Conservation (phyloP, 1,139 yeast genomes). For the Lodderomyces jiufengensis region DNA sequence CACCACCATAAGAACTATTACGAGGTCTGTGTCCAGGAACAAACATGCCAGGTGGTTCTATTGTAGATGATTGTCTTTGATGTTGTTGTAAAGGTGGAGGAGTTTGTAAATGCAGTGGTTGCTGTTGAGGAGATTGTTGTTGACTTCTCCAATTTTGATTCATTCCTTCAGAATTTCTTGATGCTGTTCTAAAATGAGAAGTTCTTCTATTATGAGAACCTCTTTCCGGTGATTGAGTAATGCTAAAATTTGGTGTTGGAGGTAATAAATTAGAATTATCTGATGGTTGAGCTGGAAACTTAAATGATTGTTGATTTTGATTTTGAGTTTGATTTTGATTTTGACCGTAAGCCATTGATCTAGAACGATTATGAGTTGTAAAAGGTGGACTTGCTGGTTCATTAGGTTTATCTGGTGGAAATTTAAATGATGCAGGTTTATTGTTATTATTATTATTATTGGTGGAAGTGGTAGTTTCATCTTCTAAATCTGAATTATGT, state of each 20-base stretch:
- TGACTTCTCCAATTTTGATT: constrained; percentile 65
- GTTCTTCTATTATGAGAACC: constrained; percentile 35
- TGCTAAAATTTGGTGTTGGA: constrained; percentile 44
- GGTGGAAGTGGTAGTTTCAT: constrained; percentile 11
- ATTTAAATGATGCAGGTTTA: constrained; percentile 28
- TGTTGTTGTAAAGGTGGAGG: constrained; percentile 13
- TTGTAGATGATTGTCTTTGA: constrained; percentile 25
- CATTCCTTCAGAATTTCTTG: constrained; percentile 45
- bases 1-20: constrained; percentile 61
- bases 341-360: constrained; percentile 42
- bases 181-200: constrained; percentile 54
- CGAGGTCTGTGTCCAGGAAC: constrained; percentile 80
- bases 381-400: constrained; percentile 18
- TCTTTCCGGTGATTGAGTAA: constrained; percentile 40
- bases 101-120: constrained; percentile 22
- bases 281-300: constrained; percentile 29
- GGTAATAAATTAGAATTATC: constrained; percentile 30
- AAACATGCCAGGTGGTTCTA: constrained; percentile 55
- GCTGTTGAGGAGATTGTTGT: constrained; percentile 22
- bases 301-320: constrained; percentile 36
- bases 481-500: constrained; percentile 4
- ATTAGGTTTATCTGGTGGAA: constrained; percentile 23
- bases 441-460: too few relatives aligned
- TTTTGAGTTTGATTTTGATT: too few relatives aligned
- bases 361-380: constrained; percentile 29